These are phyloP conservation scores for Mitosporidium daphniae DNA, from an alignment of 371 early-diverging fungal species.

Conservation along the genomic window DNA sequence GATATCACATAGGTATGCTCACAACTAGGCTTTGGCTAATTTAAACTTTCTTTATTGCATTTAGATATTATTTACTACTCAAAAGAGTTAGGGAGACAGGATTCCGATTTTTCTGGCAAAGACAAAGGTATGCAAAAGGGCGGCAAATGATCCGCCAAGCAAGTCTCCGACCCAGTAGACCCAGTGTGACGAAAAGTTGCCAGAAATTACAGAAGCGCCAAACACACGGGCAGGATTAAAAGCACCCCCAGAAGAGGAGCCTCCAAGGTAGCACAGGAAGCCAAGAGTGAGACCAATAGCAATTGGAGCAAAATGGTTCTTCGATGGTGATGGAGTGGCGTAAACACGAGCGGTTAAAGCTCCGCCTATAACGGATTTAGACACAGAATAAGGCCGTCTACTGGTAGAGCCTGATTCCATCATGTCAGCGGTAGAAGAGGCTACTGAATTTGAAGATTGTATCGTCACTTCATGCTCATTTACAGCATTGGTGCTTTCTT, in stretches of 20 bases:
- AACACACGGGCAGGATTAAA: conserved; percentile 28
- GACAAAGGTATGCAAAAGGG: not conserved
- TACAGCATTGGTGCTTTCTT: too few species aligned
- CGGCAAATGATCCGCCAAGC: not conserved
- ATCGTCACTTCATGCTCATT: not conserved
- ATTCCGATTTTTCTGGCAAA: too few species aligned
- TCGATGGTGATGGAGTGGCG: conserved; percentile 16
- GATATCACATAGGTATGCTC: too few species aligned
- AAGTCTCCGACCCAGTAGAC: conserved; percentile 16
- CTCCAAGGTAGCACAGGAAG: conserved; percentile 19
- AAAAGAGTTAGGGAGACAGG: too few species aligned
- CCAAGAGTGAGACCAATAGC: conserved; percentile 21
- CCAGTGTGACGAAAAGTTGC: conserved; percentile 13
- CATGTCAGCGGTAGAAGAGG: too few species aligned
- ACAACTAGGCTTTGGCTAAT: too few species aligned
- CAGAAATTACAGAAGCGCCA: conserved; percentile 14
- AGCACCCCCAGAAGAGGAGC: conserved; percentile 20
- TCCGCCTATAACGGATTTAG: not conserved
- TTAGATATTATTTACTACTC: too few species aligned
- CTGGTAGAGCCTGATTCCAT: too few species aligned
- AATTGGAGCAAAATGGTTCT: conserved; percentile 18
- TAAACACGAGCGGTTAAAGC: conserved; percentile 8
- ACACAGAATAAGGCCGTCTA: too few species aligned
- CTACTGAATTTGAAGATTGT: too few species aligned
- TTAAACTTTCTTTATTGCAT: too few species aligned